Evolutionary conservation across 2,329 filamentous ascomycete genomes (phyloP).

Genomic region (Davidsoniella virescens): DNA sequence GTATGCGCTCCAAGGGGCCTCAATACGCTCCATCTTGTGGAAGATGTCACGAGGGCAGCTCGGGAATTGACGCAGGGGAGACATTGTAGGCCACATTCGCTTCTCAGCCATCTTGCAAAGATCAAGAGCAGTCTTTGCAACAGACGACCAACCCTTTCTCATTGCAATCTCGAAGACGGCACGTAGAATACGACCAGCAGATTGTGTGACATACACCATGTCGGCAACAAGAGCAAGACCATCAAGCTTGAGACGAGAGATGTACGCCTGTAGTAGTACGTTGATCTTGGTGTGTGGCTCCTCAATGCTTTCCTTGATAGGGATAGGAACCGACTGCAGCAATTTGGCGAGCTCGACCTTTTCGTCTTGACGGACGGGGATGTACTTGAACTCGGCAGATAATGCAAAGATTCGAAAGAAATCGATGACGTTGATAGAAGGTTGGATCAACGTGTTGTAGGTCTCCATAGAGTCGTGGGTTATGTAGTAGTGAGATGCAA

Average conservation of each 20-base stretch:
- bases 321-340: constrained; percentile 76
- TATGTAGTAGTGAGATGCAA: constrained; percentile 97
- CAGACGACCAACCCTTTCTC: constrained; percentile 89
- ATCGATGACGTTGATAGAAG: constrained; percentile 83
- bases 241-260: constrained; percentile 84
- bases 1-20: constrained; percentile 84
- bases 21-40: constrained; percentile 84
- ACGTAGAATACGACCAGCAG: constrained; percentile 84
- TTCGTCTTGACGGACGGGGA: constrained; percentile 92
- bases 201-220: constrained; percentile 96
- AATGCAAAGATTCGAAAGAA: constrained; percentile 92
- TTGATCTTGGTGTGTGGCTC: constrained; percentile 98
- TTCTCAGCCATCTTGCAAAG: constrained; percentile 99
- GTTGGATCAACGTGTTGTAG: constrained; percentile 90
- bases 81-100: constrained; percentile 99
- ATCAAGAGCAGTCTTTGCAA: constrained; percentile 81
- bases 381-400: constrained; percentile 97
- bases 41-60: constrained; percentile 70
- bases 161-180: constrained; percentile 96
- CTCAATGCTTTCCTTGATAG: constrained; percentile 94
- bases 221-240: constrained; percentile 94
- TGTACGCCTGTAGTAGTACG: constrained; percentile 88
- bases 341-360: constrained; percentile 92
- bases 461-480: constrained; percentile 91
- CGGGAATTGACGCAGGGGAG: constrained; percentile 79